phyloP scores from a whole-genome alignment of 345 rosid species.

The Salix brachista region DNA sequence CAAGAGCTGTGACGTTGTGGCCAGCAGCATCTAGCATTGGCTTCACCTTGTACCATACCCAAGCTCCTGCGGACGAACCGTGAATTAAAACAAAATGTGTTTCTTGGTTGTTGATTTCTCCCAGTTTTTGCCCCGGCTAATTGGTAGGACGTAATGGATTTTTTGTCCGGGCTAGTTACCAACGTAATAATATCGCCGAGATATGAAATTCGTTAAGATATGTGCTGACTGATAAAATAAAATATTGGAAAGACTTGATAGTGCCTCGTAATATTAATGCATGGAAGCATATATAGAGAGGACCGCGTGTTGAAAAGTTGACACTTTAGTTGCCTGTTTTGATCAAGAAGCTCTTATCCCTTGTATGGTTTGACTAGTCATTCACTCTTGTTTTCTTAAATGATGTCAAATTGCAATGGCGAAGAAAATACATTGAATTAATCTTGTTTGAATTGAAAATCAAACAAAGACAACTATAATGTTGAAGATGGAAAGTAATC shows the following conservation, averaged over 20 bases:
- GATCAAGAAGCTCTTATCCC: too few relatives aligned
- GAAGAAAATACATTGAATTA: too few relatives aligned
- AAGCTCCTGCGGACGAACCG: slow-evolving; percentile 32
- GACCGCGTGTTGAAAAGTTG: neutral
- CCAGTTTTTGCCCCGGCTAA: neutral
- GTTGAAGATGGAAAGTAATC: too few relatives aligned
- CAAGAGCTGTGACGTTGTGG: slow-evolving; percentile 25
- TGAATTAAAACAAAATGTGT: slow-evolving; percentile 30
- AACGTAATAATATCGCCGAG: neutral
- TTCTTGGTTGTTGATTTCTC: neutral
- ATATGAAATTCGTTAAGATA: too few relatives aligned
- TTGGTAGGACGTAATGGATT: neutral
- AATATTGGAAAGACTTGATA: neutral
- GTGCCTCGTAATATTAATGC: neutral
- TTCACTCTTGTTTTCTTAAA: too few relatives aligned
- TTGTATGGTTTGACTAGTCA: too few relatives aligned
- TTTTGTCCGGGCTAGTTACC: neutral
- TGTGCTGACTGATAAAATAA: too few relatives aligned
- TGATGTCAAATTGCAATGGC: too few relatives aligned
- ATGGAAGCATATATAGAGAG: neutral
- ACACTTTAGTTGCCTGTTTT: neutral
- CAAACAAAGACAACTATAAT: too few relatives aligned
- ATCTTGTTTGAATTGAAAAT: too few relatives aligned
- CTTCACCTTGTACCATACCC: slow-evolving; percentile 33
- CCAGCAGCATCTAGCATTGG: slow-evolving; percentile 22